Conservation (phyloP, 2,329 filamentous ascomycete genomes). For the Aspergillus japonicus region DNA sequence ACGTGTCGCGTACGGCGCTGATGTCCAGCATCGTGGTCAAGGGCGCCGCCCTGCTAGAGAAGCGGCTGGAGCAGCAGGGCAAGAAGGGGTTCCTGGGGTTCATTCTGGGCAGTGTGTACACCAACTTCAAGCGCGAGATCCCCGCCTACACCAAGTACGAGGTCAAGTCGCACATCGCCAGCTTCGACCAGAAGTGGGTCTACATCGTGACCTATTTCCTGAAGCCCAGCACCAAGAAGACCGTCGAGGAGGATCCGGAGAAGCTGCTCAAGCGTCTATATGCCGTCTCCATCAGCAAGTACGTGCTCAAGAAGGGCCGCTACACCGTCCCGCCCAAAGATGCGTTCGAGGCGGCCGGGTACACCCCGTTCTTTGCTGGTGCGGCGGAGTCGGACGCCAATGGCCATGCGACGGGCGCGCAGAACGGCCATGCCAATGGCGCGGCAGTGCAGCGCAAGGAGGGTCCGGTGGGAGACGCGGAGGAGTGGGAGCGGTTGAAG, state of each 20-base stretch:
- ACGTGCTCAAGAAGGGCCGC: slow-evolving; percentile 74
- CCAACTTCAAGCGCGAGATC: slow-evolving; percentile 70
- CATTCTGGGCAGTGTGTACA: slow-evolving; percentile 68
- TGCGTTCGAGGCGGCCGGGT: slow-evolving; percentile 64
- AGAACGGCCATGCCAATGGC: slow-evolving; percentile 13
- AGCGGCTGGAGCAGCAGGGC: slow-evolving; percentile 50
- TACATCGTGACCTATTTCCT: slow-evolving; percentile 73
- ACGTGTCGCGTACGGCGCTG: slow-evolving; percentile 75
- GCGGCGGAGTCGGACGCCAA: not conserved
- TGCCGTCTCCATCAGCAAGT: slow-evolving; percentile 70
- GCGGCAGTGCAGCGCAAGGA: slow-evolving; percentile 8
- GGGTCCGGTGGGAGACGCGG: slow-evolving; percentile 31
- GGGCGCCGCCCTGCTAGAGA: slow-evolving; percentile 52
- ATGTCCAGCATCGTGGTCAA: slow-evolving; percentile 64
- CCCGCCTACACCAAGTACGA: slow-evolving; percentile 65
- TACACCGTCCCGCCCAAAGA: slow-evolving; percentile 78
- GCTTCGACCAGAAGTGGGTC: slow-evolving; percentile 77
- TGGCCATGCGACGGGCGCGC: slow-evolving; percentile 21
- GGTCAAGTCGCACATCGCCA: slow-evolving; percentile 66
- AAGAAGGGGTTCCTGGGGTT: slow-evolving; percentile 56
- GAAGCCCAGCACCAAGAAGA: slow-evolving; percentile 38
- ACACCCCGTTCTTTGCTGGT: slow-evolving; percentile 59
- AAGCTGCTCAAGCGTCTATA: slow-evolving; percentile 60
- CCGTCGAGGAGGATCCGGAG: slow-evolving; percentile 15
- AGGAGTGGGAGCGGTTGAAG: slow-evolving; percentile 59